These are phyloP conservation scores for Penicillium arizonense DNA, from an alignment of 495 filamentous ascomycete genomes.

Conservation along the genomic window DNA sequence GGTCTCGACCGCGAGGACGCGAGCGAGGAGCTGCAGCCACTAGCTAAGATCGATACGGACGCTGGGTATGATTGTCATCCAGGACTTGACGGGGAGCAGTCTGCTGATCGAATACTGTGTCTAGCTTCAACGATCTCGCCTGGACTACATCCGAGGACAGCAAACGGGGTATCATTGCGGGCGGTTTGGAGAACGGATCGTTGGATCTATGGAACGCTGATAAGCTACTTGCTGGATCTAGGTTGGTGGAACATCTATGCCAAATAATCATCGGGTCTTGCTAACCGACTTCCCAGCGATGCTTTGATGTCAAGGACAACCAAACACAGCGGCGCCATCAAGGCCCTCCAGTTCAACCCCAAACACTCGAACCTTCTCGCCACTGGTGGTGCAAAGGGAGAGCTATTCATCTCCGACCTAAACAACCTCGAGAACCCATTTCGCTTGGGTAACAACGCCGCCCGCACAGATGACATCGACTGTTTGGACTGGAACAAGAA, in stretches of 20 bases:
- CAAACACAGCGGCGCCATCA: slow-evolving; percentile 91
- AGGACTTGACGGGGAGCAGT: neutral
- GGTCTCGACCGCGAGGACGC: slow-evolving; percentile 70
- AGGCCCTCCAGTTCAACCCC: slow-evolving; percentile 97
- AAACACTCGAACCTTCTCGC: slow-evolving; percentile 86
- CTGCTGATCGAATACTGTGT: slow-evolving; percentile 9
- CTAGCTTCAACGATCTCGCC: slow-evolving; percentile 93
- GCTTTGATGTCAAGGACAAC: slow-evolving; percentile 82
- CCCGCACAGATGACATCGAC: slow-evolving; percentile 89
- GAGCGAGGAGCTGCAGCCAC: slow-evolving; percentile 79
- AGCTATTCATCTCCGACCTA: slow-evolving; percentile 93
- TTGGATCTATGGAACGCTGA: slow-evolving; percentile 93
- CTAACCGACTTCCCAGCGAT: slow-evolving; percentile 53
- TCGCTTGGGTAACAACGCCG: slow-evolving; percentile 81
- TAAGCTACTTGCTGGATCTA: slow-evolving; percentile 68
- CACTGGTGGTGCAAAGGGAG: slow-evolving; percentile 89
- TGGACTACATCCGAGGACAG: slow-evolving; percentile 82
- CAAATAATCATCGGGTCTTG: slow-evolving; percentile 1
- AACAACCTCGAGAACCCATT: slow-evolving; percentile 86
- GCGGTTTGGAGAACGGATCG: slow-evolving; percentile 94
- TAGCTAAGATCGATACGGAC: slow-evolving; percentile 80
- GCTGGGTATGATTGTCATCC: slow-evolving; percentile 64
- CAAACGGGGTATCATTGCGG: slow-evolving; percentile 84
- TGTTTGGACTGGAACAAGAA: slow-evolving; percentile 98
- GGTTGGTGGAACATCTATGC: slow-evolving; percentile 34